A percentile compares a stretch with the other conserved stretches of the same genome.
Conservation (phyloP, 768 basidiomycete species). For the Xerocomus brunneocitrinus region DNA sequence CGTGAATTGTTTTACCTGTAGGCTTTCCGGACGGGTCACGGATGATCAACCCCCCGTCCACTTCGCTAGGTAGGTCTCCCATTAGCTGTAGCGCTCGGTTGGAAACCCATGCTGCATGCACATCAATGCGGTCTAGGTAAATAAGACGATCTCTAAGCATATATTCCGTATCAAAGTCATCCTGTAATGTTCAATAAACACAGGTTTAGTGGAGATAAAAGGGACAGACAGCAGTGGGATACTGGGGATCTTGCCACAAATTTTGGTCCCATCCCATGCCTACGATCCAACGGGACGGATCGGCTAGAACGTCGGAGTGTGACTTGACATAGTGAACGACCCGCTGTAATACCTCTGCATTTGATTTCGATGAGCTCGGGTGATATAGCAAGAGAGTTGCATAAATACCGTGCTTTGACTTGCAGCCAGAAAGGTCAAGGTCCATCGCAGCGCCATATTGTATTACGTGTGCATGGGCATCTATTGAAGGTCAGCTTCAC, state of each 20-base stretch:
- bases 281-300: constrained; percentile 65
- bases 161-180: constrained; percentile 67
- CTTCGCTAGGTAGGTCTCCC: constrained; percentile 50
- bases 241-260: constrained; percentile 55
- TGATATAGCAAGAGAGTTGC: too few species aligned
- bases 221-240: constrained; percentile 63
- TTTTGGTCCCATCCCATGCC: constrained; percentile 97
- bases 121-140: constrained; percentile 71
- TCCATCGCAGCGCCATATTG: constrained; percentile 65
- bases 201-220: constrained; percentile 17
- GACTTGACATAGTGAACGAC: constrained; percentile 55
- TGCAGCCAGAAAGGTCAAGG: constrained; percentile 56
- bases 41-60: constrained; percentile 75
- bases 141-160: constrained; percentile 68
- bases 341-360: constrained; percentile 55
- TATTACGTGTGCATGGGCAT: constrained; percentile 78
- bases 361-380: not conserved
- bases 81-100: constrained; percentile 62
- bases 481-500: constrained; percentile 32
- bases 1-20: constrained; percentile 45
- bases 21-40: constrained; percentile 58
- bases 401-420: constrained; percentile 52
- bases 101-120: constrained; percentile 86
- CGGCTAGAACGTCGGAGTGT: constrained; percentile 51
- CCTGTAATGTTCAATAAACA: constrained; percentile 36